Percentiles rank a stretch among this genome's conserved stretches.
phyloP scores from a whole-genome alignment of 441 rosid genomes.

The Pelargonium fulgidum region DNA sequence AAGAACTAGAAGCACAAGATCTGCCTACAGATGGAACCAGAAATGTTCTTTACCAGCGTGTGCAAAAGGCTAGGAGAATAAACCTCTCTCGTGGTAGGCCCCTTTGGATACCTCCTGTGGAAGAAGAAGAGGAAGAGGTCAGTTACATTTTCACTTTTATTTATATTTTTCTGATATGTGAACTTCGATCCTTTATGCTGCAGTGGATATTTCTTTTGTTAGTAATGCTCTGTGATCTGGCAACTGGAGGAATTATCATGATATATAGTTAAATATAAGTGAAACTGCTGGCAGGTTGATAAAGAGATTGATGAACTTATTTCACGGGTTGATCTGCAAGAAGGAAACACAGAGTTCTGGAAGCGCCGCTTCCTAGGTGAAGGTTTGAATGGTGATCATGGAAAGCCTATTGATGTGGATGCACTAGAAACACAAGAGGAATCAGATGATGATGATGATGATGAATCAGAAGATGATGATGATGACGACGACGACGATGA shows the following conservation, averaged over 20 bases:
- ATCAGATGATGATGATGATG: constrained; percentile 37
- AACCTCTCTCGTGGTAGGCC: constrained; percentile 96
- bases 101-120: constrained; percentile 95
- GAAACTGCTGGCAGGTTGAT: constrained; percentile 48
- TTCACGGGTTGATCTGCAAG: constrained; percentile 72
- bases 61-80: constrained; percentile 94
- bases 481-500: constrained; percentile 33
- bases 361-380: constrained; percentile 86
- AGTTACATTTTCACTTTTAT: constrained; percentile 12
- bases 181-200: constrained; percentile 10
- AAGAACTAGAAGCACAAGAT: constrained; percentile 94
- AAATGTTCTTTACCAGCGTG: constrained; percentile 97
- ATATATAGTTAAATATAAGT: not conserved
- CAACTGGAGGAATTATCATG: not conserved
- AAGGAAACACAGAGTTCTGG: constrained; percentile 98
- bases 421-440: constrained; percentile 39
- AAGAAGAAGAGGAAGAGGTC: constrained; percentile 96
- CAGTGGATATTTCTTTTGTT: not conserved
- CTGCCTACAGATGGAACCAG: constrained; percentile 95
- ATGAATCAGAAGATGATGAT: constrained; percentile 35
- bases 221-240: constrained; percentile 2
- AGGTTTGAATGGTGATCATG: constrained; percentile 48
- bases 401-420: constrained; percentile 38
- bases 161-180: constrained; percentile 1
- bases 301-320: constrained; percentile 81